phyloP scores from a whole-genome alignment of 768 basidiomycete genomes.

The Agrocybe praecox region DNA sequence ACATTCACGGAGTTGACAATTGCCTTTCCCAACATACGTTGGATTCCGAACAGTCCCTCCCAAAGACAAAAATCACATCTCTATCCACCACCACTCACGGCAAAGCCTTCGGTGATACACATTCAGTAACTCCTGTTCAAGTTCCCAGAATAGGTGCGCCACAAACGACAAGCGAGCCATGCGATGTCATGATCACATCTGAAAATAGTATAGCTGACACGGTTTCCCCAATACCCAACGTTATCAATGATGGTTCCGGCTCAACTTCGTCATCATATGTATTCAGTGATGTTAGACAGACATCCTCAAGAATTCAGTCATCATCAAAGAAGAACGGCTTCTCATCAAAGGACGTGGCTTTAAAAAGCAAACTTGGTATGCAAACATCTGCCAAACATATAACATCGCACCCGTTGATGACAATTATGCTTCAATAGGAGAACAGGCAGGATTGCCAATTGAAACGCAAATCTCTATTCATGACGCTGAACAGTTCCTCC shows the following conservation, averaged over 20 bases:
- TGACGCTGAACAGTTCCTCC: slow-evolving; percentile 4
- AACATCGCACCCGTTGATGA: neutral
- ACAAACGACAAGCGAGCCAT: neutral
- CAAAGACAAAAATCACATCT: neutral
- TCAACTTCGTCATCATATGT: slow-evolving; percentile 12
- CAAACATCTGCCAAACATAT: neutral
- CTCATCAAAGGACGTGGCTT: neutral
- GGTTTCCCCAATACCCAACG: slow-evolving; percentile 2
- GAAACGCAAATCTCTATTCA: slow-evolving; percentile 1
- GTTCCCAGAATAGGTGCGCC: neutral
- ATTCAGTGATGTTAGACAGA: neutral
- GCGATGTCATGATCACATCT: slow-evolving; percentile 4
- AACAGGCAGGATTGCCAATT: neutral
- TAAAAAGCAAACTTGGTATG: neutral
- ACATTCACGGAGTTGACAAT: neutral
- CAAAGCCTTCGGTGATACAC: neutral
- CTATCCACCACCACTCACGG: neutral
- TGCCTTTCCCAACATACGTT: neutral
- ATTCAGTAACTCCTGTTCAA: neutral
- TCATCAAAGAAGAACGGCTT: neutral
- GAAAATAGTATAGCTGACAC: slow-evolving; percentile 6
- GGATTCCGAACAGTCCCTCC: neutral
- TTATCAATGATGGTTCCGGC: slow-evolving; percentile 11
- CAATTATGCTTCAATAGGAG: neutral
- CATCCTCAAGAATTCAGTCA: slow-evolving; percentile 2